These are phyloP conservation scores for Didymella sp. DNA, from an alignment of 2,329 filamentous ascomycete genomes.

Conservation along the genomic window DNA sequence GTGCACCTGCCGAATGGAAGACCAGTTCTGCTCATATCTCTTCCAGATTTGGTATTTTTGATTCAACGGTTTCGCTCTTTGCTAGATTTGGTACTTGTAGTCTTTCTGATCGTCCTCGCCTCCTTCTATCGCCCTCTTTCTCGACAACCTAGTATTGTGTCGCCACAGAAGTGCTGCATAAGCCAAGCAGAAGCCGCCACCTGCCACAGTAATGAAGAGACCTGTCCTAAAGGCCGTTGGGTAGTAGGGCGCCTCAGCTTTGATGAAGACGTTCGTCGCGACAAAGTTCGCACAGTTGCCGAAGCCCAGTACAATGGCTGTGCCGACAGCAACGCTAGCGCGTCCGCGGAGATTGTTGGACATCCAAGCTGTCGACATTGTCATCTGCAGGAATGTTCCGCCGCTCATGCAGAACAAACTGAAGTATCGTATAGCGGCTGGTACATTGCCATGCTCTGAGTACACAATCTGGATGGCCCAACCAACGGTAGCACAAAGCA, in stretches of 20 bases:
- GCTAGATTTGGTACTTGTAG: constrained; percentile 38
- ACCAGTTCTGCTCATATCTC: background rate
- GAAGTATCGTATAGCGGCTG: constrained; percentile 60
- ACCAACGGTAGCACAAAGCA: constrained; percentile 53
- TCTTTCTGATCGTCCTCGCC: constrained; percentile 34
- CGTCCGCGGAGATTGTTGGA: constrained; percentile 57
- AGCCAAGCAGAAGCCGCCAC: constrained; percentile 22
- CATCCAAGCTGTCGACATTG: constrained; percentile 60
- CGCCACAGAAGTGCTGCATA: constrained; percentile 56
- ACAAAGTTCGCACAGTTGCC: constrained; percentile 65
- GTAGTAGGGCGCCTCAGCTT: constrained; percentile 36
- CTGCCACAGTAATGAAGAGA: constrained; percentile 45
- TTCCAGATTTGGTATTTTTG: background rate
- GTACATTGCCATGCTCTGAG: constrained; percentile 51
- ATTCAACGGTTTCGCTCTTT: background rate
- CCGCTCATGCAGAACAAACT: constrained; percentile 39
- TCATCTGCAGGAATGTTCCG: constrained; percentile 61
- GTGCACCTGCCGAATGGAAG: background rate
- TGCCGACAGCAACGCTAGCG: constrained; percentile 32
- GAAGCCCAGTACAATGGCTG: constrained; percentile 43
- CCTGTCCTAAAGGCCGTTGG: constrained; percentile 40
- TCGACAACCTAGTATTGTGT: constrained; percentile 58
- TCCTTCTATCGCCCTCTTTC: constrained; percentile 26
- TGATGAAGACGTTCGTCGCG: constrained; percentile 52
- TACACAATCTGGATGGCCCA: constrained; percentile 60